Conservation (phyloP, 2,329 filamentous ascomycete genomes). For the Colletotrichum coccodes region DNA sequence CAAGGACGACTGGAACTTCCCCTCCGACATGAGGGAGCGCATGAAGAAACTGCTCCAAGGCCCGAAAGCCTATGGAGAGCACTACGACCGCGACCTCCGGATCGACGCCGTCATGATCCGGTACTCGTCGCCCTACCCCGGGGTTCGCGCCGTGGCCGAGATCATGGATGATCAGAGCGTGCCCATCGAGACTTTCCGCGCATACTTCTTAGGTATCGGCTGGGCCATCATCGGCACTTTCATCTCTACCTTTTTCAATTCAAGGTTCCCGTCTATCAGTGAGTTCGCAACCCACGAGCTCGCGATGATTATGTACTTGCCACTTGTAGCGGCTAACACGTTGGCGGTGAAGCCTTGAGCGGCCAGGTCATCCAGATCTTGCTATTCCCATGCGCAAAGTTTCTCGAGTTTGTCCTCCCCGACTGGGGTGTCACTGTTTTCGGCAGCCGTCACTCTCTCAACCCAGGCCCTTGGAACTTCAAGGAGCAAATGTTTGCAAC, state of each 20-base stretch:
- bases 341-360: constrained; percentile 38
- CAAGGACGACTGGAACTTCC: constrained; percentile 56
- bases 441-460: constrained; percentile 44
- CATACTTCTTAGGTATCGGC: constrained; percentile 52
- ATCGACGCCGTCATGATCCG: constrained; percentile 52
- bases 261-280: constrained; percentile 50
- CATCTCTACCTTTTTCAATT: constrained; percentile 53
- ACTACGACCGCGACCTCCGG: constrained; percentile 52
- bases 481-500: constrained; percentile 56
- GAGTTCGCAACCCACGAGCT: constrained; percentile 20
- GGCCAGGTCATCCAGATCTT: constrained; percentile 55
- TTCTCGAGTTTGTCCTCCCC: constrained; percentile 54
- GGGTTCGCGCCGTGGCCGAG: constrained; percentile 51
- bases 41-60: constrained; percentile 51
- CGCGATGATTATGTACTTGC: no score
- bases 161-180: constrained; percentile 46
- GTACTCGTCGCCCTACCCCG: constrained; percentile 54
- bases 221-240: constrained; percentile 52
- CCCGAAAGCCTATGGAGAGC: constrained; percentile 50
- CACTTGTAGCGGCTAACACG: neutral
- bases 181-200: constrained; percentile 52
- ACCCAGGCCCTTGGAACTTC: constrained; percentile 53
- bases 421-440: constrained; percentile 55
- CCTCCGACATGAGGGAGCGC: constrained; percentile 51
- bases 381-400: constrained; percentile 56